These are phyloP conservation scores for Podaxis pistillaris DNA, from an alignment of 768 basidiomycete genomes.

Conservation along the genomic window DNA sequence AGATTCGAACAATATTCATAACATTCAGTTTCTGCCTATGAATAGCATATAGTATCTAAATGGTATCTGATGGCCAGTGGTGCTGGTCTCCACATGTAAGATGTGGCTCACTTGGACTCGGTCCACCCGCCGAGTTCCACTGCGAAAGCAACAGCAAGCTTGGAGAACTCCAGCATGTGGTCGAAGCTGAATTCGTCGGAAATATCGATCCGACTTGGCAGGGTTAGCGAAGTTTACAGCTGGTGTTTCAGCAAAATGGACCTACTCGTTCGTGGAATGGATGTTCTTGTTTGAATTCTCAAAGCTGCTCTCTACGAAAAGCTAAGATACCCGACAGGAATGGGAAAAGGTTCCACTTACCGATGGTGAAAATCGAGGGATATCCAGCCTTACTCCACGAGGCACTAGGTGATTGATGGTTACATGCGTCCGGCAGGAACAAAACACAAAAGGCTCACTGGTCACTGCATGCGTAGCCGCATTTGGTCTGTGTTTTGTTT, in stretches of 20 bases:
- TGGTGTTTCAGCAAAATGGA: constrained; percentile 17
- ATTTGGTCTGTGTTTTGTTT: constrained; percentile 59
- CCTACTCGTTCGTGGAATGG: constrained; percentile 79
- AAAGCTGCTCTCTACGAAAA: constrained; percentile 59
- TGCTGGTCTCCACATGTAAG: neutral
- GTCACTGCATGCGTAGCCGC: constrained; percentile 94
- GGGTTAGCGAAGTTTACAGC: constrained; percentile 15
- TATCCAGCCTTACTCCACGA: constrained; percentile 88
- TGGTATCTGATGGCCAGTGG: neutral
- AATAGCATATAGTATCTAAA: neutral
- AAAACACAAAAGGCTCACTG: constrained; percentile 51
- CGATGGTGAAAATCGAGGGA: constrained; percentile 81
- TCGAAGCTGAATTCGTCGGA: constrained; percentile 87
- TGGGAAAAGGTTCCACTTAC: constrained; percentile 36
- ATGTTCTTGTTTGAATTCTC: constrained; percentile 82
- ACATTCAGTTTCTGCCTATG: neutral
- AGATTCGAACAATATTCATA: neutral
- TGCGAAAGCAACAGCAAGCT: constrained; percentile 76
- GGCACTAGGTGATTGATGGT: constrained; percentile 40
- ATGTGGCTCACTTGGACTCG: constrained; percentile 23
- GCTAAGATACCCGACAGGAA: constrained; percentile 17
- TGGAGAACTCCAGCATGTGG: constrained; percentile 89
- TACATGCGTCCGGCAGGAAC: constrained; percentile 29
- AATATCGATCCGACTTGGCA: constrained; percentile 71
- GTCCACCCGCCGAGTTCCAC: constrained; percentile 66